A percentile compares a stretch with the other conserved stretches of the same genome.
Evolutionary conservation across 2,329 filamentous ascomycete species (phyloP).

Genomic region (Sporothrix brunneoviolacea): DNA sequence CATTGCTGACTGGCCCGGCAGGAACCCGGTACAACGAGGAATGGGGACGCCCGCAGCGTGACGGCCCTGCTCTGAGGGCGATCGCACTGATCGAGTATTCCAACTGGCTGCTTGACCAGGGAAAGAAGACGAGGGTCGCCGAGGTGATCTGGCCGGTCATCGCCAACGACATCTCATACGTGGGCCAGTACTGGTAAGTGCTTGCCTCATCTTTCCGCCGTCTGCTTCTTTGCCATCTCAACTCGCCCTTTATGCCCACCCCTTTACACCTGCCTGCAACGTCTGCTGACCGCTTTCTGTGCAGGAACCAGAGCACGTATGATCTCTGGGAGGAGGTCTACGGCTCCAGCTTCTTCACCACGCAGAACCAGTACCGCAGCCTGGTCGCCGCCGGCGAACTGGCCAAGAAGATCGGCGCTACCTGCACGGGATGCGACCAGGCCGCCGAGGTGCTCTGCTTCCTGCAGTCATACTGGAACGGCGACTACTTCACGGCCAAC

Average conservation of each 20-base stretch:
- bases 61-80: slow-evolving; percentile 71
- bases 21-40: slow-evolving; percentile 46
- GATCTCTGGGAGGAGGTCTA: slow-evolving; percentile 81
- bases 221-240: no score
- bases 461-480: slow-evolving; percentile 66
- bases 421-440: slow-evolving; percentile 54
- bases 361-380: slow-evolving; percentile 62
- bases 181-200: slow-evolving; percentile 65
- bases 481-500: slow-evolving; percentile 61
- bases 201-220: no score
- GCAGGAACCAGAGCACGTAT: slow-evolving; percentile 57
- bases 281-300: no score
- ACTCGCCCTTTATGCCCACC: no score
- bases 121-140: slow-evolving; percentile 50
- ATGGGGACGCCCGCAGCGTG: slow-evolving; percentile 73
- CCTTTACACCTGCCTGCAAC: no score
- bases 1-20: neutral
- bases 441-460: slow-evolving; percentile 69
- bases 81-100: slow-evolving; percentile 67
- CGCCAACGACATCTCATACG: slow-evolving; percentile 68
- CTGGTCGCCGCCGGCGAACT: slow-evolving; percentile 61
- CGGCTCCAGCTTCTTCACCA: slow-evolving; percentile 74
- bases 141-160: slow-evolving; percentile 65
- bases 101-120: slow-evolving; percentile 59
- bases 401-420: slow-evolving; percentile 55